These are phyloP conservation scores for Collybiopsis confluens DNA, from an alignment of 768 basidiomycete species.

Conservation along the genomic window DNA sequence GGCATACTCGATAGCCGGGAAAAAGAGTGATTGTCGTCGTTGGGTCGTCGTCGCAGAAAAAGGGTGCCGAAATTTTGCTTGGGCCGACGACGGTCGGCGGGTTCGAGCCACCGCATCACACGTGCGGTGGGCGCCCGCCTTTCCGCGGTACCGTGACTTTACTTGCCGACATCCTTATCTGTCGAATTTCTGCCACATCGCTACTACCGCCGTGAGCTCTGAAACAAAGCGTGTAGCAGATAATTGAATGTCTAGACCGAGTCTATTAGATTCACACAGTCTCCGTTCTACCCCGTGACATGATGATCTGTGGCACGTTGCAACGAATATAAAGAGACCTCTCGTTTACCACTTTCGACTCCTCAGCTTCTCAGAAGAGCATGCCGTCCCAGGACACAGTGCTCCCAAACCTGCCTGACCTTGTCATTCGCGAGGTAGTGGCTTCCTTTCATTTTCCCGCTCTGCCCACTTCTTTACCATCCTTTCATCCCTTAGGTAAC, in stretches of 20 bases:
- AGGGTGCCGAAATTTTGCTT: no score
- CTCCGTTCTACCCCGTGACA: not conserved
- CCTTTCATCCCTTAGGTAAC: slow-evolving; percentile 30
- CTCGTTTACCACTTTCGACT: not conserved
- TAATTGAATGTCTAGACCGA: no score
- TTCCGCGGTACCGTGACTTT: no score
- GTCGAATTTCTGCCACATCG: no score
- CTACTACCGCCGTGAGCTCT: no score
- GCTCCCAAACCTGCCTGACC: slow-evolving; percentile 19
- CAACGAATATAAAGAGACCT: not conserved
- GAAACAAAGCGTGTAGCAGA: no score
- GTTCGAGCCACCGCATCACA: no score
- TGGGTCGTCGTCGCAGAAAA: no score
- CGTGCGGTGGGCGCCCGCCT: no score
- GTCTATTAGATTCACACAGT: not conserved
- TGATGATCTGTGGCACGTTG: not conserved
- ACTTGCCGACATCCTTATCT: no score
- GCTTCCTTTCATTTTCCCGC: not conserved
- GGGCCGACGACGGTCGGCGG: no score
- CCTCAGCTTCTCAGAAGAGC: not conserved
- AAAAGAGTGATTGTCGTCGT: no score
- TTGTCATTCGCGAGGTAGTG: slow-evolving; percentile 45
- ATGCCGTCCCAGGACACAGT: not conserved
- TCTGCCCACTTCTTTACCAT: not conserved
- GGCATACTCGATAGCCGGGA: not conserved